Conservation (phyloP, 2,329 filamentous ascomycete genomes). For the Albophoma yamanashiensis region DNA sequence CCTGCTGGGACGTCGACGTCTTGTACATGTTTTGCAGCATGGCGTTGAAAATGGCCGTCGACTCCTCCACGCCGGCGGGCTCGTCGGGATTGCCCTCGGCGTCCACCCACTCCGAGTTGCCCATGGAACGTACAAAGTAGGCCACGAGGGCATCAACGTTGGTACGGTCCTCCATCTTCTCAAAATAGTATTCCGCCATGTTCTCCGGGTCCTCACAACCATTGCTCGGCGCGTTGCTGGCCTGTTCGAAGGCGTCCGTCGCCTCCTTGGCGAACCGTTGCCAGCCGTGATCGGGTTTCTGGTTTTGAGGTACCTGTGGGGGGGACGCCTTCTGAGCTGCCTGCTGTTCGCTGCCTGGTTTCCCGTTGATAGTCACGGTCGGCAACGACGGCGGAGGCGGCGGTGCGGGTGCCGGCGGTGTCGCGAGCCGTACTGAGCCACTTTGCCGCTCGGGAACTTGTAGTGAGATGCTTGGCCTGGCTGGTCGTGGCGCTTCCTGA, state of each 20-base stretch:
- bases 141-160: slow-evolving; percentile 48
- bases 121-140: slow-evolving; percentile 39
- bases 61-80: slow-evolving; percentile 39
- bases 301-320: background rate
- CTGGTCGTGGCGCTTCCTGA: slow-evolving; percentile 13
- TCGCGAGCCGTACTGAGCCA: slow-evolving; percentile 52
- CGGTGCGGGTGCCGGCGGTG: slow-evolving; percentile 31
- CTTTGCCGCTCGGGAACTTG: slow-evolving; percentile 40
- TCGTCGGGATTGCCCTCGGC: slow-evolving; percentile 29
- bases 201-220: slow-evolving; percentile 5
- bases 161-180: slow-evolving; percentile 32
- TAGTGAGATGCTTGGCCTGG: slow-evolving; percentile 27
- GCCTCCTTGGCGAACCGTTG: slow-evolving; percentile 11
- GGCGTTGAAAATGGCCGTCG: slow-evolving; percentile 39
- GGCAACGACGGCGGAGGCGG: slow-evolving; percentile 27
- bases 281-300: slow-evolving; percentile 3
- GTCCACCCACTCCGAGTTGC: slow-evolving; percentile 42
- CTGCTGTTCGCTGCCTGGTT: background rate
- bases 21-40: slow-evolving; percentile 42
- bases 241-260: slow-evolving; percentile 8
- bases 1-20: slow-evolving; percentile 38
- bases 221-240: slow-evolving; percentile 1
- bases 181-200: slow-evolving; percentile 21
- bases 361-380: slow-evolving; percentile 40
- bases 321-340: slow-evolving; percentile 1